Base-by-base conservation (phyloP, 2,329 filamentous ascomycete species). In the Colletotrichum viniferum region DNA sequence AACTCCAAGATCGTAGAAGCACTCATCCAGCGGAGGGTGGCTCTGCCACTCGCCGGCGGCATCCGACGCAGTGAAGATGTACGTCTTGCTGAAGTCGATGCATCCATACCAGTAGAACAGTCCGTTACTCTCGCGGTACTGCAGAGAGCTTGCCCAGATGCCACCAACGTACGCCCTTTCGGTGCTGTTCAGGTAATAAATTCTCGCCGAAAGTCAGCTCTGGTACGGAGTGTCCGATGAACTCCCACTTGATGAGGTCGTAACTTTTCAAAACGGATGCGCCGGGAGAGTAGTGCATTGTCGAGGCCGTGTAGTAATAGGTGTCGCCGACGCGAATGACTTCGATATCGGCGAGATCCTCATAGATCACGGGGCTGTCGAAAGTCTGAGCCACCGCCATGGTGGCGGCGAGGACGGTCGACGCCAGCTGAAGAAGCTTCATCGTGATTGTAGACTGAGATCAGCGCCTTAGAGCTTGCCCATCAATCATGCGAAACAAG, bases 131-230 rank as follows among this genome's bases (percentile, higher is more conserved):
- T 76, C 71, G 5, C 78, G 75, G 43, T 78, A 78, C 5, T 77
- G 76, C 36, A 91, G 81, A 1, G 86, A 87, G 4, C 86, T 89
- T 0, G 90, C 90, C 87, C 88, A 91, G 32, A 88, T 90, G 5
- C 90, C 90, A 63, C 86, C 84, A 7, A 88, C 84, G 76, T 91
- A 91, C 0, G 88, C 88, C 4, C 82, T 80, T 7, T 81, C 82
- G 9, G 82, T 83, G 63, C 81, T 83, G 16, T 82, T 82, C 38
- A 90, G 79, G 78, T 88, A 82, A 80, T 90, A 90, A 90, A 16
- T 83, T 82, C 26, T 82, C 77, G n/a, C 85, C 85, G 79, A 86
- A 90, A 70, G 85, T 70, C 4, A 84, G 79, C 9, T 71, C 71
- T 3, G 84, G 84, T 1, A 86, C 81, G 1, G 82, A 83, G 63